Evolutionary conservation across 768 basidiomycete species (phyloP), one percentile per base, ranked within the genome.

Genomic region (Mycena amicta): DNA sequence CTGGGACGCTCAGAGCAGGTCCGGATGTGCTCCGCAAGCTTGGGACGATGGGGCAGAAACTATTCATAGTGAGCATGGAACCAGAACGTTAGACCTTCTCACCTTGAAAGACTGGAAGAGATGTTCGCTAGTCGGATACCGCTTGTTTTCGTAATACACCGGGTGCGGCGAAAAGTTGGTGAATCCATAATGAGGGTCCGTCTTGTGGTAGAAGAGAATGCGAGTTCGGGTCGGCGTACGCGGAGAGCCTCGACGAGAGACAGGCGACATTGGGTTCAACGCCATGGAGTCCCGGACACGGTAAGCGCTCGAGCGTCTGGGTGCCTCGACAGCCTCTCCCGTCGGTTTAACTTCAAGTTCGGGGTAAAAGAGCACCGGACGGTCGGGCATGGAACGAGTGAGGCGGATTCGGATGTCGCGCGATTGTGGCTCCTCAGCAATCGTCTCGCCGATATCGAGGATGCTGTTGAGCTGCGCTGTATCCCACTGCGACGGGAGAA

Each of bases 51-150:
- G 3, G 78, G 77, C 56, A 86, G 75, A 62, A 90, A 90, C 86
- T 89, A 41, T 56, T 27, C 46, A 59, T 28, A 52, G 59, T 50
- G 29, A n/a, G 45, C 46, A 40, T 23, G 27, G 1, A 28, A 56
- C 18, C 1, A 29, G 46, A 15, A 23, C n/a, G 25, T 16, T 37
- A 23, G 30, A 27, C 28, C n/a, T n/a, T 62, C 70, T 12, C 54
- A 85, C 87, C 69, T 89, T 90, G 73, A 89, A 81, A 2, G 89
- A 85, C 63, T 90, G 89, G 66, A 89, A 90, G 12, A 90, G 79
- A 70, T 90, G 89, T 67, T 90, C 89, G 66, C 87, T 87, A 0
- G 89, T 91, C 1, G 88, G 87, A 66, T 90, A 91, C 53, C 72
- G 76, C 67, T 84, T 86, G 39, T 83, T 83, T 29, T 83, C 78